Evolutionary conservation across 2,329 filamentous ascomycete species (phyloP), one percentile per base, ranked within the genome.

Genomic region (Pyrenophora graminea): DNA sequence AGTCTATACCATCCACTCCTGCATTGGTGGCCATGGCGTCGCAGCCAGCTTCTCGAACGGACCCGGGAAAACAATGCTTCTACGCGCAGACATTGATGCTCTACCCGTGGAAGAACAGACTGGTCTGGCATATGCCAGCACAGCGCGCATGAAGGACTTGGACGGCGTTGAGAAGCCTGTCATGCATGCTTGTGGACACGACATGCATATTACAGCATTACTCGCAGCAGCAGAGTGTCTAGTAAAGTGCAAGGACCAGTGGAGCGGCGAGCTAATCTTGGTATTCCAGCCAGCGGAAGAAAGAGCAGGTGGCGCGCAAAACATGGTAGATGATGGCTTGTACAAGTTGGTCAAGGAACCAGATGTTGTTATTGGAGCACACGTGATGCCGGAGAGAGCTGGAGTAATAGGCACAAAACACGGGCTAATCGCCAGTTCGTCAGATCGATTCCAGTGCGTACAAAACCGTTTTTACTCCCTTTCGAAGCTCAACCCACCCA

Each of bases 201-300:
- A 88, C 61, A 82, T 86, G 74, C 85, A 89, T 63, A 81, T 87
- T 21, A 78, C 82, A 0, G 74, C 75, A 27, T 73, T 88, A 3
- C 74, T 88, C 1, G 85, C 79, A 0, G 80, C 81, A 0, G 78
- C 82, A 0, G 74, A 80, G 17, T 72, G 79, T 0, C 72, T 90
- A 0, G 68, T 77, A 1, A 68, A 67, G 0, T 66, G 72, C 0
- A 74, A 69, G n/a, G 59, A 76, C 0, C 27, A 55, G 0, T 90
- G 87, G 86, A 74, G 67, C 8, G 87, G 87, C 0, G 89, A 84
- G 0, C 60, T 89, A 17, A 72, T 90, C 4, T 67, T 86, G 6
- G 69, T 84, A 2, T 90, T 89, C 66, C 87, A 90, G 61, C 86
- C 87, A 0, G 81, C 82, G 1, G 87, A 89, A 65, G 87, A 90